Percentiles rank a stretch among this genome's conserved stretches.
These are phyloP conservation scores for Priceomyces medius DNA, from an alignment of 805 yeast species.

Conservation along the genomic window DNA sequence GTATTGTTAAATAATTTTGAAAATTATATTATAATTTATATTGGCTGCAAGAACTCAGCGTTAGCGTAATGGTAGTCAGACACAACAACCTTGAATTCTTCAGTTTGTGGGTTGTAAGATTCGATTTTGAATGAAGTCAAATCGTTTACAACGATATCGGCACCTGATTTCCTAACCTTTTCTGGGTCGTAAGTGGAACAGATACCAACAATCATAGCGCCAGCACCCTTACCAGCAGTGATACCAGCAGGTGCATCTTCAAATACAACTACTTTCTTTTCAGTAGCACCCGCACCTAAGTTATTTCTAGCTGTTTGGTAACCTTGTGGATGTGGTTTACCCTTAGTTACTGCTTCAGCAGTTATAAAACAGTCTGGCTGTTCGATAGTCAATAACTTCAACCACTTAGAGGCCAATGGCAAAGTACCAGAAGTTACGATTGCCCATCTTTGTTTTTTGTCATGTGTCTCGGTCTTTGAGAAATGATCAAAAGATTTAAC, in stretches of 20 bases:
- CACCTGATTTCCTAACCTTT: slow-evolving; percentile 71
- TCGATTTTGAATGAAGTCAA: slow-evolving; percentile 60
- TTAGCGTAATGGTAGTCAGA: slow-evolving; percentile 43
- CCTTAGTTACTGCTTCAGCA: slow-evolving; percentile 73
- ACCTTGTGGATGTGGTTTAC: slow-evolving; percentile 88
- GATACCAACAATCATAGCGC: slow-evolving; percentile 79
- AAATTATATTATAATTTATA: slow-evolving; percentile 2
- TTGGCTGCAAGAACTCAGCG: slow-evolving; percentile 36
- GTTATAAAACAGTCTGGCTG: slow-evolving; percentile 77
- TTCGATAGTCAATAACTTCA: slow-evolving; percentile 55
- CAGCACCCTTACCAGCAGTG: slow-evolving; percentile 79
- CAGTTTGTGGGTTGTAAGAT: slow-evolving; percentile 47
- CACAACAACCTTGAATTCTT: slow-evolving; percentile 43
- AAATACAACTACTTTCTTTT: slow-evolving; percentile 58
- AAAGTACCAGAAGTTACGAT: slow-evolving; percentile 84
- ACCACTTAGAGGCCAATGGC: slow-evolving; percentile 78
- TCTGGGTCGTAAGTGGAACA: slow-evolving; percentile 75
- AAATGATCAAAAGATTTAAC: slow-evolving; percentile 51
- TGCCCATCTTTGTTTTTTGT: slow-evolving; percentile 65
- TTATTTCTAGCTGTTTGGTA: slow-evolving; percentile 58
- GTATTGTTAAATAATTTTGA: neutral
- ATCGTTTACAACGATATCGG: slow-evolving; percentile 78
- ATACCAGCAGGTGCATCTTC: slow-evolving; percentile 93
- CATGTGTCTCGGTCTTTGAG: slow-evolving; percentile 43
- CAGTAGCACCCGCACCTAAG: slow-evolving; percentile 37